Conservation (phyloP, 2,329 filamentous ascomycete species). For the Colletotrichum higginsianum region DNA sequence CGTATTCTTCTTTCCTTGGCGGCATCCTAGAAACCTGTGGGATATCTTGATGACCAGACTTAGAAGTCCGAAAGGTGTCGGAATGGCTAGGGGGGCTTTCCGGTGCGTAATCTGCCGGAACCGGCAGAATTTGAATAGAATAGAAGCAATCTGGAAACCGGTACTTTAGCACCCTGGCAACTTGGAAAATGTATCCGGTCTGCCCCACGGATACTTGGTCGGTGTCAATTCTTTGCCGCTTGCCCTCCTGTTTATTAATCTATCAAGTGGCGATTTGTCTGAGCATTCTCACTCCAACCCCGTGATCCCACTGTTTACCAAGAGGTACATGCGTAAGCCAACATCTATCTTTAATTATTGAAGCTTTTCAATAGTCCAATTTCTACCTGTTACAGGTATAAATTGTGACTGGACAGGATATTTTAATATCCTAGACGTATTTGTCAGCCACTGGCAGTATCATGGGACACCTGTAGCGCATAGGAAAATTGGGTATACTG, state of each 20-base stretch:
- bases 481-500: not conserved
- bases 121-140: not conserved
- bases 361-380: too few relatives aligned
- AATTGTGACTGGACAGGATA: not conserved
- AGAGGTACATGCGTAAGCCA: too few relatives aligned
- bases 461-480: not conserved
- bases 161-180: not conserved
- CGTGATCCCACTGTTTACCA: not conserved
- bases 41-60: not conserved
- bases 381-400: too few relatives aligned
- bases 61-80: not conserved
- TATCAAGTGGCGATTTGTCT: not conserved
- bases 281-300: not conserved
- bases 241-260: not conserved
- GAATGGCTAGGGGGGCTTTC: not conserved
- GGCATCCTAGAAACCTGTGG: not conserved
- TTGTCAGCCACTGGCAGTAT: not conserved
- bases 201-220: not conserved
- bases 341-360: too few relatives aligned
- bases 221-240: not conserved
- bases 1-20: not conserved
- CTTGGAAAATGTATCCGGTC: not conserved
- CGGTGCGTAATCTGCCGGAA: not conserved
- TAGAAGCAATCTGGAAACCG: not conserved
- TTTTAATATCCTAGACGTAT: not conserved